These are phyloP conservation scores for Triticum urartu DNA, from an alignment of 176 grass and related monocot species.

Conservation along the genomic window DNA sequence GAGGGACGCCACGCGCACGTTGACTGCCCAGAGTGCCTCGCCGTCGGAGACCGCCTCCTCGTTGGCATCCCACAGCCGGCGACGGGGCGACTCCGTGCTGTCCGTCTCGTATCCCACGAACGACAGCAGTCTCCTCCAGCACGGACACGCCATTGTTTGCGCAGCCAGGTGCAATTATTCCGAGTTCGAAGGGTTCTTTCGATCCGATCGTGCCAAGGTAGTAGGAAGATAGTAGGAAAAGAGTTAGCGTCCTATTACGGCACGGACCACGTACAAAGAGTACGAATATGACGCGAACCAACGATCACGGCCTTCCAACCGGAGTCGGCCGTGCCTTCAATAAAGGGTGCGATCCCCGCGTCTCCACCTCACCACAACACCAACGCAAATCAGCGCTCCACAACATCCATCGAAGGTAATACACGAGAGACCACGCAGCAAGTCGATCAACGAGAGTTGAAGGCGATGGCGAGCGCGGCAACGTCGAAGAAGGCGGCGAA, in stretches of 20 bases:
- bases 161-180: too few species aligned
- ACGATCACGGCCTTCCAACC: too few species aligned
- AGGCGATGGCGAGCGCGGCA: neutral
- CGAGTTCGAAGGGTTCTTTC: too few species aligned
- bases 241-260: too few species aligned
- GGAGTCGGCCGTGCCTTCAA: too few species aligned
- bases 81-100: neutral
- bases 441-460: neutral
- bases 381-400: neutral
- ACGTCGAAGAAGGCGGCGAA: conserved; percentile 42
- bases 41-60: neutral
- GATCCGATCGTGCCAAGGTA: too few species aligned
- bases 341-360: neutral
- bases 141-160: too few species aligned
- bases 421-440: neutral
- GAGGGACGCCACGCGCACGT: neutral
- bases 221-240: too few species aligned
- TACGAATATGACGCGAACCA: too few species aligned
- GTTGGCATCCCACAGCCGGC: neutral
- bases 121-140: neutral
- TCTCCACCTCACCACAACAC: neutral
- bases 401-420: neutral
- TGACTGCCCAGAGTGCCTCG: neutral
- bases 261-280: too few species aligned
- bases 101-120: neutral